A percentile compares a stretch with the other conserved stretches of the same genome.
Conservation (phyloP, 495 filamentous ascomycete species). For the Choiromyces venosus region DNA sequence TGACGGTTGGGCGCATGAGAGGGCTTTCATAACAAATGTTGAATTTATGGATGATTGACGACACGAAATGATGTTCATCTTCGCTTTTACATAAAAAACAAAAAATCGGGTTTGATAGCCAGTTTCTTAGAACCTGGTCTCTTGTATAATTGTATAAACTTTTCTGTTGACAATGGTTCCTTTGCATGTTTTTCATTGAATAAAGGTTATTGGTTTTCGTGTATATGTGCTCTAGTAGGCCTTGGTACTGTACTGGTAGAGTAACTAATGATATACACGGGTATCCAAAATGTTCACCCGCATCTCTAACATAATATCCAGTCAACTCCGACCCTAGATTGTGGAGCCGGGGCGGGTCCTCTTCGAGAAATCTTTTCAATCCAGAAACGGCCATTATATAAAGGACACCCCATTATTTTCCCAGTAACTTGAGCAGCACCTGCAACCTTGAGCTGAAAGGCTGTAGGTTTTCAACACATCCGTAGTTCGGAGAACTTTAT, state of each 20-base stretch:
- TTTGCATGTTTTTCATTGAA: background rate
- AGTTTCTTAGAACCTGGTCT: background rate
- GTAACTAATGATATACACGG: background rate
- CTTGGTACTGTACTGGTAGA: background rate
- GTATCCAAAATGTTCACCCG: background rate
- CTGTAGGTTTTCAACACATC: too few relatives aligned
- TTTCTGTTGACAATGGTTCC: background rate
- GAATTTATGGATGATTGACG: conserved; percentile 16
- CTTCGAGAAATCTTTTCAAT: background rate
- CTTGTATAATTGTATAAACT: conserved; percentile 1
- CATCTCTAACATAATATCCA: background rate
- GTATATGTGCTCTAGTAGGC: background rate
- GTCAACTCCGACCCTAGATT: background rate
- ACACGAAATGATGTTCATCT: background rate
- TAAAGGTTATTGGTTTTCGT: background rate
- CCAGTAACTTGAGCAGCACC: background rate
- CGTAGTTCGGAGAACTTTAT: too few relatives aligned
- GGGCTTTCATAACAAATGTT: conserved; percentile 11
- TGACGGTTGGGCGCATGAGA: conserved; percentile 32
- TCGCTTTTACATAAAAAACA: background rate
- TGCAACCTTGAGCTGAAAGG: background rate
- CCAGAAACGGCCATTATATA: background rate
- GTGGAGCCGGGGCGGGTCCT: background rate
- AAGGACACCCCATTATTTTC: background rate
- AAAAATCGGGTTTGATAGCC: background rate